Evolutionary conservation across 495 filamentous ascomycete genomes (phyloP).

Genomic region (Aspergillus saccharolyticus): DNA sequence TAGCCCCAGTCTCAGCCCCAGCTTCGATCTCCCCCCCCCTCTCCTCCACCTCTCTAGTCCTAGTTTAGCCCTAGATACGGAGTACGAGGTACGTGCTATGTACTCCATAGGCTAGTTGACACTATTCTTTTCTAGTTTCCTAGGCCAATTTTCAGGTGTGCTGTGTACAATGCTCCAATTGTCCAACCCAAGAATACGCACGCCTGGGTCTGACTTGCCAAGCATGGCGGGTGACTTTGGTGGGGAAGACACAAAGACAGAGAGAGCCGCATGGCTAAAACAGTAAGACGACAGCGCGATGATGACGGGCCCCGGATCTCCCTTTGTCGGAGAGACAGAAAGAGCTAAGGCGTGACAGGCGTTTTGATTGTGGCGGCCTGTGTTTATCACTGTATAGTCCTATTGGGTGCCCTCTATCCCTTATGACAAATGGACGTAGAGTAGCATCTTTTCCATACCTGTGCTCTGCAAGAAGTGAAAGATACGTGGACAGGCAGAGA

Average conservation of each 20-base stretch:
- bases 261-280: neutral
- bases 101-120: neutral
- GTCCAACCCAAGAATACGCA: no score
- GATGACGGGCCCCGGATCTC: neutral
- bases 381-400: no score
- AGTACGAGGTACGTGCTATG: no score
- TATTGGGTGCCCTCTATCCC: no score
- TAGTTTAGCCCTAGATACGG: no score
- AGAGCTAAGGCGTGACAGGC: no score
- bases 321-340: no score
- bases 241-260: neutral
- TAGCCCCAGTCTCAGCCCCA: neutral
- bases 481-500: neutral
- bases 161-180: no score
- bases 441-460: no score
- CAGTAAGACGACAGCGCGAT: neutral
- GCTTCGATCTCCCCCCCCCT: no score
- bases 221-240: neutral
- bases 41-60: neutral
- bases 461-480: no score
- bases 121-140: neutral
- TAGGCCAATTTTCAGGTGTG: neutral
- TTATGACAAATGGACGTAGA: no score
- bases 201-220: neutral
- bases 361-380: conserved; percentile 2